Evolutionary conservation across 164 flowering plant species (phyloP).

Genomic region (Macadamia integrifolia): DNA sequence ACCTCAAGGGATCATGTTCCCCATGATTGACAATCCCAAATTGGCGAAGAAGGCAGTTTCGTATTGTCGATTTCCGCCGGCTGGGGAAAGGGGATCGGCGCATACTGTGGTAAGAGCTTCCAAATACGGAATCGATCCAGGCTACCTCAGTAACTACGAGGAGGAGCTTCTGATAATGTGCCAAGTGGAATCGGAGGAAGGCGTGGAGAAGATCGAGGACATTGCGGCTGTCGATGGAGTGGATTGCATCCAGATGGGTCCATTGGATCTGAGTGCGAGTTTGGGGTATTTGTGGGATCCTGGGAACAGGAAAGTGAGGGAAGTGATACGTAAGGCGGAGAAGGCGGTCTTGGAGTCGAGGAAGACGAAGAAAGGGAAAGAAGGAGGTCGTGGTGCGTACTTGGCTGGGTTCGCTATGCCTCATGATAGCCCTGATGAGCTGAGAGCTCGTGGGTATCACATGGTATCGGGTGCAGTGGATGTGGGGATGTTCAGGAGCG

Average conservation of each 20-base stretch:
- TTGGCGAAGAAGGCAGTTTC: slow-evolving; percentile 64
- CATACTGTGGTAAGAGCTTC: slow-evolving; percentile 80
- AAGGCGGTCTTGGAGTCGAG: slow-evolving; percentile 43
- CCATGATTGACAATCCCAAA: slow-evolving; percentile 66
- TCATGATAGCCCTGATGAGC: slow-evolving; percentile 46
- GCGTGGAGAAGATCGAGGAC: slow-evolving; percentile 53
- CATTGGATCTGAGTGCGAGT: slow-evolving; percentile 83
- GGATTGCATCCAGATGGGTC: slow-evolving; percentile 91
- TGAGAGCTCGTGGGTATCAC: slow-evolving; percentile 56
- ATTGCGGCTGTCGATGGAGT: slow-evolving; percentile 89
- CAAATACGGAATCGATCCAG: slow-evolving; percentile 66
- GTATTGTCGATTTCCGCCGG: slow-evolving; percentile 74
- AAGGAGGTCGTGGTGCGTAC: slow-evolving; percentile 33
- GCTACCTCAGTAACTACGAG: slow-evolving; percentile 54
- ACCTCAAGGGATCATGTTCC: slow-evolving; percentile 93
- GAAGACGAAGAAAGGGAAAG: not conserved
- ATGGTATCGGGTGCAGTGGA: slow-evolving; percentile 87
- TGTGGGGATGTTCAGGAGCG: slow-evolving; percentile 62
- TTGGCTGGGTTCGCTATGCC: slow-evolving; percentile 76
- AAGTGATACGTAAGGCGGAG: slow-evolving; percentile 60
- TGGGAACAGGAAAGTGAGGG: slow-evolving; percentile 74
- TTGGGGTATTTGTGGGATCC: slow-evolving; percentile 92
- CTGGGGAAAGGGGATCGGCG: slow-evolving; percentile 86
- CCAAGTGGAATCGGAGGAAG: slow-evolving; percentile 74
- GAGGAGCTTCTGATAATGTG: slow-evolving; percentile 84